Base-by-base conservation (phyloP, 345 rosid genomes). In the Salix brachista region DNA sequence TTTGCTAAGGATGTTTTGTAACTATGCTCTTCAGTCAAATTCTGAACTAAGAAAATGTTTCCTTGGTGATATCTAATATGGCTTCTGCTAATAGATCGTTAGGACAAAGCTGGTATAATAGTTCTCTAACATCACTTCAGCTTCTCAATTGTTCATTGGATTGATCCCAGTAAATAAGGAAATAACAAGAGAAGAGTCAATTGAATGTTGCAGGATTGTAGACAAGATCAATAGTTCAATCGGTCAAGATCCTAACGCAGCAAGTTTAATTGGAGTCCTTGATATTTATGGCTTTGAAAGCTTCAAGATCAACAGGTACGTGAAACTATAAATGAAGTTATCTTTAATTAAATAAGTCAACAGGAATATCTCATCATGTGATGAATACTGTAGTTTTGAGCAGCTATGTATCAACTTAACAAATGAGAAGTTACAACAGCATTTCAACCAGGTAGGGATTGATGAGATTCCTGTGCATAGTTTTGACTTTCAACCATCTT, bases 251-350 rank as follows among this genome's bases (percentile, higher is more conserved):
- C 90, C 91, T 8, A 78, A 83, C 75, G 88, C 96, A 64, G 81
- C 71, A 81, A 86, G 89, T 64, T 80, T 89, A 75, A 91, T 91
- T 3, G 96, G 96, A 74, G 96, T 91, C 69, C 96, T 91, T 34
- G 93, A 91, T 74, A 91, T 91, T 77, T 91, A 91, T 80, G 96
- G 96, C 36, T 91, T 91, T 69, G 93, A 91, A 83, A 91, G 93
- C 86, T 91, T 91, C 84, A 87, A 89, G 85, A 83, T 78, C 60
- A 91, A 91, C 71, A 91, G 93, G 96, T 88, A 83, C 36, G 28
- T 67, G 16, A 56, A 73, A 34, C 60, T 25, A 9, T 60, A 71
- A 5, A 70, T 41, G 23, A 32, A 62, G 23, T 80, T 16, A 65
- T n/a, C 56, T 75, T 70, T 46, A 19, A n/a, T 30, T 54, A 25